Percentiles rank a stretch among this genome's conserved stretches.
Conservation (phyloP, 371 early-diverging fungal genomes). For the Nematocida sp. region DNA sequence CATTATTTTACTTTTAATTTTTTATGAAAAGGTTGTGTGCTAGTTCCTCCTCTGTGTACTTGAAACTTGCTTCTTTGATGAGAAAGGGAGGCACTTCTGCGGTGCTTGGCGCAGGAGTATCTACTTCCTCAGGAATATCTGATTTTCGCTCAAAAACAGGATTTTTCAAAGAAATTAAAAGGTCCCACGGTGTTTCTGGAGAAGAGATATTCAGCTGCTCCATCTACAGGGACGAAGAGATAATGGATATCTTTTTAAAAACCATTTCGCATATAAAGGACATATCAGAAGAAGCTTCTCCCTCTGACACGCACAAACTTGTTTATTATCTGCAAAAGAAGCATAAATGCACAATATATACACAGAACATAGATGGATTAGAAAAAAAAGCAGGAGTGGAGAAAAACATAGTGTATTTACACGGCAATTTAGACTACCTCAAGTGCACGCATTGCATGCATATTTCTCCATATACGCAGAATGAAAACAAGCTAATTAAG, state of each 20-base stretch:
- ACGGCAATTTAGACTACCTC: conserved; percentile 63
- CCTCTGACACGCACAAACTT: conserved; percentile 80
- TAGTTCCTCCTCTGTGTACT: conserved; percentile 17
- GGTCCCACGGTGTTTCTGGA: conserved; percentile 75
- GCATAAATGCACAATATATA: conserved; percentile 81
- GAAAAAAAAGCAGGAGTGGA: conserved; percentile 80
- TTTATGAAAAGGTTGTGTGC: conserved; percentile 41
- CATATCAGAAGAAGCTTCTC: conserved; percentile 71
- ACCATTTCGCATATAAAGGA: conserved; percentile 85
- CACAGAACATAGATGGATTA: conserved; percentile 92
- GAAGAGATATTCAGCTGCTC: conserved; percentile 79
- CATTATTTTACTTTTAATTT: conserved; percentile 52
- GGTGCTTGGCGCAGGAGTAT: conserved; percentile 83
- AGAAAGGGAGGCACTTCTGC: conserved; percentile 71
- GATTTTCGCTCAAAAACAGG: conserved; percentile 91
- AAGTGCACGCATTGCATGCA: conserved; percentile 59
- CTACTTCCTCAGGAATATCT: conserved; percentile 89
- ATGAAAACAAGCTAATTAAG: conserved; percentile 29
- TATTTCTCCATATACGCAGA: conserved; percentile 41
- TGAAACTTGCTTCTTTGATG: conserved; percentile 54
- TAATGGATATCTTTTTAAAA: conserved; percentile 76
- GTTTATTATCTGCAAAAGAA: conserved; percentile 76
- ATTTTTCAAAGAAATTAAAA: conserved; percentile 81
- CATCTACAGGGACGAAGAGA: conserved; percentile 68
- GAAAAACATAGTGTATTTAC: conserved; percentile 63